Conservation (phyloP, 371 early-diverging fungal genomes). For the Batrachochytrium dendrobatidis region DNA sequence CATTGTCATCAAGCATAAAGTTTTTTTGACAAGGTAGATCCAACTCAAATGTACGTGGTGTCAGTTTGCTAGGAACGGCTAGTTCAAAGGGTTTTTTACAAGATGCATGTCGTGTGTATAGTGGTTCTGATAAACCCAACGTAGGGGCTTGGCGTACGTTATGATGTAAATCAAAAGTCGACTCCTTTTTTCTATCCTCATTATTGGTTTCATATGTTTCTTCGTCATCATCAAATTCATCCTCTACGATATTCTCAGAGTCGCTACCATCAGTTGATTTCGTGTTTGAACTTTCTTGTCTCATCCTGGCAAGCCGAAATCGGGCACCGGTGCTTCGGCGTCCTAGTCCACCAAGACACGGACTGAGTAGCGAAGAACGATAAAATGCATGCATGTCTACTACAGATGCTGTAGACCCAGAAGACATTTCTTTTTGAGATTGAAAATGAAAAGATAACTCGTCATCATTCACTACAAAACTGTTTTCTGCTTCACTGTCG, state of each 20-base stretch:
- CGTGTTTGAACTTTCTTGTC: too few species aligned
- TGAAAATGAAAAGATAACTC: background rate
- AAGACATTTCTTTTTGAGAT: background rate
- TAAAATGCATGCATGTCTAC: constrained; percentile 14
- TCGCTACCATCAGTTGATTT: too few species aligned
- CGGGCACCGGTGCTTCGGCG: background rate
- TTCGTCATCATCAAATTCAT: background rate
- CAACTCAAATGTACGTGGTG: too few species aligned
- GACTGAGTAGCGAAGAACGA: constrained; percentile 11
- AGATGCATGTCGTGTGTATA: too few species aligned
- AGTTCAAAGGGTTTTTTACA: too few species aligned
- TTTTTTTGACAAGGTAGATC: too few species aligned
- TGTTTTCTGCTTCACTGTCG: background rate
- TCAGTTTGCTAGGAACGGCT: too few species aligned
- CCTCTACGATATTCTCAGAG: too few species aligned
- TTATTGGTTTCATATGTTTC: background rate
- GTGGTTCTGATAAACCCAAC: too few species aligned
- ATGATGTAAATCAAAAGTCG: too few species aligned
- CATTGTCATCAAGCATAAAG: too few species aligned
- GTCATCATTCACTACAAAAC: constrained; percentile 1
- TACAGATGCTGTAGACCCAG: background rate
- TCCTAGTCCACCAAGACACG: constrained; percentile 16
- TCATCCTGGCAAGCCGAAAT: constrained; percentile 4
- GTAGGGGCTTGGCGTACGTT: too few species aligned
- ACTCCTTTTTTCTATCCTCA: background rate